Evolutionary conservation across 495 filamentous ascomycete species (phyloP).

Genomic region (Hypoxylon lienhwacheense): DNA sequence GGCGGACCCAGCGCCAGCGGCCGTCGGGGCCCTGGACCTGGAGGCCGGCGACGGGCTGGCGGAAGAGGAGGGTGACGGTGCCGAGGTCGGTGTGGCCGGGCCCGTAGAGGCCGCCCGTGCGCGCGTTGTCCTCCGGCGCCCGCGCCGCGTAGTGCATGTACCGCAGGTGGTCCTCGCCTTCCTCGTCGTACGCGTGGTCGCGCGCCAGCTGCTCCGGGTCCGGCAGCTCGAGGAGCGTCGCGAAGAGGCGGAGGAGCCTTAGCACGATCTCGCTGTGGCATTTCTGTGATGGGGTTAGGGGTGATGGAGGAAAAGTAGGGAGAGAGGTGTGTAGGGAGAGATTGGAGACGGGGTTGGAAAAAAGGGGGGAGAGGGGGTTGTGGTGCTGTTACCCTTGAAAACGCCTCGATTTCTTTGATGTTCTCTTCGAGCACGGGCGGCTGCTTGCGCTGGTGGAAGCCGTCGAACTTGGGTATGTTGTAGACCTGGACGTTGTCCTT

Average conservation of each 20-base stretch:
- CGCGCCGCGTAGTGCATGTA: slow-evolving; percentile 58
- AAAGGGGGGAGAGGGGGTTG: background rate
- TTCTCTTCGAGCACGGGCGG: slow-evolving; percentile 41
- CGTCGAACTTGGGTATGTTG: slow-evolving; percentile 56
- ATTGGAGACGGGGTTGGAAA: too few relatives aligned
- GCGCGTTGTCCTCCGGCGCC: slow-evolving; percentile 46
- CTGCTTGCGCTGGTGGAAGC: slow-evolving; percentile 46
- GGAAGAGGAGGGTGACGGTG: slow-evolving; percentile 57
- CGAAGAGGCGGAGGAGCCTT: slow-evolving; percentile 55
- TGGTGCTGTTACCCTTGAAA: slow-evolving; percentile 42
- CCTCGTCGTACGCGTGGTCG: slow-evolving; percentile 51
- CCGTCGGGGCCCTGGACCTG: slow-evolving; percentile 51
- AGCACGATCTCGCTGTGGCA: slow-evolving; percentile 54
- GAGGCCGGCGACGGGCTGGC: slow-evolving; percentile 55
- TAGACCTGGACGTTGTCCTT: slow-evolving; percentile 56
- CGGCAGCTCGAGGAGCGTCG: slow-evolving; percentile 54
- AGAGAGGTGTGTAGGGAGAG: too few relatives aligned
- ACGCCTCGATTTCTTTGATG: slow-evolving; percentile 43
- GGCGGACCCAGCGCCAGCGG: slow-evolving; percentile 54
- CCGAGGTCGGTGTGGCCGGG: slow-evolving; percentile 59
- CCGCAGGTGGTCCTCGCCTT: slow-evolving; percentile 55
- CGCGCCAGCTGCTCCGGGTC: slow-evolving; percentile 53
- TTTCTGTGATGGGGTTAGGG: slow-evolving; percentile 38
- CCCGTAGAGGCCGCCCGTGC: slow-evolving; percentile 46
- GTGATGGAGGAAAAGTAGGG: background rate